A percentile compares a stretch with the other conserved stretches of the same genome.
Conservation (phyloP, 306 rosid species). For the Corylus avellana region DNA sequence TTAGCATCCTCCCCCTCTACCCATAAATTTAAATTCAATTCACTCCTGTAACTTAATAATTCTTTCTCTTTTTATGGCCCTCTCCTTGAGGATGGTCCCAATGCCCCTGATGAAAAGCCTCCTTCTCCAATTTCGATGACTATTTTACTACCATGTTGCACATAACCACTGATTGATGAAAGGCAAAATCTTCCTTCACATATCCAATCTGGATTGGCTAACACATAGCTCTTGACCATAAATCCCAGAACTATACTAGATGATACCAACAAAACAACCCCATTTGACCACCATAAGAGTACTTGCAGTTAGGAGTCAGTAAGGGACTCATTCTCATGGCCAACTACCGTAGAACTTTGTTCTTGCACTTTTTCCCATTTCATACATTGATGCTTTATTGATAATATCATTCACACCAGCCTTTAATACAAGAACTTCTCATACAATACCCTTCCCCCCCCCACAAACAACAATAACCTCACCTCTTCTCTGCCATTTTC, state of each 20-base stretch:
- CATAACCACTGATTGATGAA: not conserved
- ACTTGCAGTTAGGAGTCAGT: no score
- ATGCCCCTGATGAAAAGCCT: not conserved
- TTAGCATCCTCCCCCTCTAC: not conserved
- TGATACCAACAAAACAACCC: not conserved
- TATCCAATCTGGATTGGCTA: not conserved
- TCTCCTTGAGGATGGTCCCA: not conserved
- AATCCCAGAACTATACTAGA: not conserved
- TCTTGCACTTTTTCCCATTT: no score
- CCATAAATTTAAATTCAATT: not conserved
- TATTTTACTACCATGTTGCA: not conserved
- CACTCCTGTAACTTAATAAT: not conserved
- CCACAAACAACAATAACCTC: no score
- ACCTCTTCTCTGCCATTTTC: no score
- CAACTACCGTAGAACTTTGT: no score
- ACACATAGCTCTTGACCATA: not conserved
- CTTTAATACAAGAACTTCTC: no score
- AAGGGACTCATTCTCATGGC: no score
- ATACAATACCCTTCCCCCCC: not conserved
- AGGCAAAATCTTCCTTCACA: not conserved
- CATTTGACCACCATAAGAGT: no score
- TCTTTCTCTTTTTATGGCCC: not conserved
- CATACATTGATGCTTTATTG: no score
- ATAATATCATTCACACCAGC: no score
- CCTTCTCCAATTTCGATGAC: not conserved